Conservation (phyloP, 331 rosid species). For the Phaseolus coccineus region DNA sequence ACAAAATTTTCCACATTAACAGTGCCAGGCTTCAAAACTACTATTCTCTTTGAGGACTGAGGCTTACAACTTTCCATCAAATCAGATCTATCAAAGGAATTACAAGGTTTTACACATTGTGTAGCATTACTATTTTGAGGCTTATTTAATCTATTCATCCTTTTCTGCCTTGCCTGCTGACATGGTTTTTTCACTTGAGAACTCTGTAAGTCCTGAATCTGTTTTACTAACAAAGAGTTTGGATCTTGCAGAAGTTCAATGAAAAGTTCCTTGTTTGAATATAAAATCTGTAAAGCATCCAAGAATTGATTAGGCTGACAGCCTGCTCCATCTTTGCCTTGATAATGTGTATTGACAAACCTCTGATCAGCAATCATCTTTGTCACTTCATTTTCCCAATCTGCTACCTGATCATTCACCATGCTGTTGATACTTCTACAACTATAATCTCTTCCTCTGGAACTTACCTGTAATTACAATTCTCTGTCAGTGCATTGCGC, state of each 20-base stretch:
- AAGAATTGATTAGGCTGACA: conserved; percentile 65
- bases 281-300: conserved; percentile 73
- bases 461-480: conserved; percentile 46
- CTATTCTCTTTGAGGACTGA: conserved; percentile 51
- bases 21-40: conserved; percentile 59
- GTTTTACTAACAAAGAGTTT: conserved; percentile 68
- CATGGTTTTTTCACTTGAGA: conserved; percentile 44
- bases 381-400: conserved; percentile 51
- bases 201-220: conserved; percentile 55
- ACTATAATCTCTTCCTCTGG: conserved; percentile 54
- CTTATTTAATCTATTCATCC: conserved; percentile 45
- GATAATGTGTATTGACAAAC: conserved; percentile 49
- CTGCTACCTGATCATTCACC: conserved; percentile 45
- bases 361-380: conserved; percentile 59
- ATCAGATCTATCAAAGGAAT: conserved; percentile 29
- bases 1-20: conserved; percentile 22
- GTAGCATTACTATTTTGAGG: conserved; percentile 43
- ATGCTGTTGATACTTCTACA: conserved; percentile 56
- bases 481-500: conserved; percentile 13
- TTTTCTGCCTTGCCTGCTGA: conserved; percentile 47
- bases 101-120: conserved; percentile 46
- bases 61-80: conserved; percentile 28
- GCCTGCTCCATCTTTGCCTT: conserved; percentile 51
- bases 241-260: conserved; percentile 76
- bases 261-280: conserved; percentile 77